Evolutionary conservation across 306 rosid species (phyloP), one percentile per base, ranked within the genome.

Genomic region (Sindora glabra): DNA sequence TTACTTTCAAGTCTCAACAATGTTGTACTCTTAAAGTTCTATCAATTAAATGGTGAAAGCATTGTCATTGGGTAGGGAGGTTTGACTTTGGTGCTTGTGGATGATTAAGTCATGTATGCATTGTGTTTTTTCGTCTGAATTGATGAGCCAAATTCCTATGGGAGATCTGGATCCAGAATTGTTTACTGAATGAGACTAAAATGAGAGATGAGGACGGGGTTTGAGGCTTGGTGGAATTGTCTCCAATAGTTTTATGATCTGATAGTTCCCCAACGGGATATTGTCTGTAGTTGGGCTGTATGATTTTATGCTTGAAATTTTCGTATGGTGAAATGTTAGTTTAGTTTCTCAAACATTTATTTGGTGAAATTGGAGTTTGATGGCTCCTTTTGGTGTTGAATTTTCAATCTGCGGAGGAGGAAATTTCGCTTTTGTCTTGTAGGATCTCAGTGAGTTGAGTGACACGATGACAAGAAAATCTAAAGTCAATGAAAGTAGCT

Each of bases 81-180:
- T 19, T 42, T 18, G 0, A n/a, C n/a, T 64, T 36, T 23, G 21
- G 22, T 41, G 53, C 24, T n/a, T n/a, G n/a, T n/a, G n/a, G n/a
- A n/a, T n/a, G n/a, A n/a, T n/a, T n/a, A n/a, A n/a, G n/a, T n/a
- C n/a, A n/a, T n/a, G n/a, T n/a, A n/a, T n/a, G 70, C 40, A 5
- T 46, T 1, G 22, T 29, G 16, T 58, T 19, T 52, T 36, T n/a
- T n/a, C n/a, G n/a, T n/a, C n/a, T n/a, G 21, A 47, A 61, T n/a
- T n/a, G n/a, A n/a, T 67, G 65, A 67, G 25, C 71, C n/a, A n/a
- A n/a, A n/a, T n/a, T n/a, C n/a, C 45, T 21, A 25, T 22, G 36
- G 51, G 65, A 73, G 86, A 81, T 81, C 86, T 69, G 67, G 86
- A 77, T 73, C 78, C 75, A 29, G 56, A 69, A 17, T 25, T 45